Evolutionary conservation across 768 basidiomycete species (phyloP).

Genomic region (Dioszegia crocea): DNA sequence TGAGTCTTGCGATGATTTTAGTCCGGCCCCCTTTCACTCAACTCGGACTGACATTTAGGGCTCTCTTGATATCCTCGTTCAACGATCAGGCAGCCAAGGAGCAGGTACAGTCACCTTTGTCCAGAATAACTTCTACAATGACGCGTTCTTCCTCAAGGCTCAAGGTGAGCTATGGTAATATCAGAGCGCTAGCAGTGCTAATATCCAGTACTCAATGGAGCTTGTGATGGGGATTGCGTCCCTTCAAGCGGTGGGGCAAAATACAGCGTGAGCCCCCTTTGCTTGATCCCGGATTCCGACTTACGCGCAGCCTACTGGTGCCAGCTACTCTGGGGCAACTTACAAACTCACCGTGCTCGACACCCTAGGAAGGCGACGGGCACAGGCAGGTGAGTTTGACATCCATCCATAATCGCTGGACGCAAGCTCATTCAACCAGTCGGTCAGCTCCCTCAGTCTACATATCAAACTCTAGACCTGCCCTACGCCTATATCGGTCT

Average conservation of each 20-base stretch:
- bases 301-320: slow-evolving; percentile 72
- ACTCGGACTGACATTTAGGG: slow-evolving; percentile 57
- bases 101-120: slow-evolving; percentile 62
- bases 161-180: slow-evolving; percentile 60
- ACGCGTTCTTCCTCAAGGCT: slow-evolving; percentile 97
- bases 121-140: slow-evolving; percentile 96
- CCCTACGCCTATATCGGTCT: slow-evolving; percentile 96
- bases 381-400: slow-evolving; percentile 68
- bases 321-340: slow-evolving; percentile 87
- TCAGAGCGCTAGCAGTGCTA: slow-evolving; percentile 3
- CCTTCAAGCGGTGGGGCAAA: slow-evolving; percentile 57
- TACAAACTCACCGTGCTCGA: slow-evolving; percentile 97
- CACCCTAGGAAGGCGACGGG: slow-evolving; percentile 77
- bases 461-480: slow-evolving; percentile 81
- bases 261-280: slow-evolving; percentile 64
- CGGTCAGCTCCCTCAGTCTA: slow-evolving; percentile 85
- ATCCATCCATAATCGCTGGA: background rate
- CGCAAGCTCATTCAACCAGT: slow-evolving; percentile 54
- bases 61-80: slow-evolving; percentile 83
- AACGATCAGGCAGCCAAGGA: slow-evolving; percentile 67
- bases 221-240: slow-evolving; percentile 77
- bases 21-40: background rate
- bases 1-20: no score
- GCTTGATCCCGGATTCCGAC: slow-evolving; percentile 6
- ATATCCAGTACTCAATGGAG: slow-evolving; percentile 77